Evolutionary conservation across 768 basidiomycete species (phyloP).

Genomic region (Kondoa malvinella): DNA sequence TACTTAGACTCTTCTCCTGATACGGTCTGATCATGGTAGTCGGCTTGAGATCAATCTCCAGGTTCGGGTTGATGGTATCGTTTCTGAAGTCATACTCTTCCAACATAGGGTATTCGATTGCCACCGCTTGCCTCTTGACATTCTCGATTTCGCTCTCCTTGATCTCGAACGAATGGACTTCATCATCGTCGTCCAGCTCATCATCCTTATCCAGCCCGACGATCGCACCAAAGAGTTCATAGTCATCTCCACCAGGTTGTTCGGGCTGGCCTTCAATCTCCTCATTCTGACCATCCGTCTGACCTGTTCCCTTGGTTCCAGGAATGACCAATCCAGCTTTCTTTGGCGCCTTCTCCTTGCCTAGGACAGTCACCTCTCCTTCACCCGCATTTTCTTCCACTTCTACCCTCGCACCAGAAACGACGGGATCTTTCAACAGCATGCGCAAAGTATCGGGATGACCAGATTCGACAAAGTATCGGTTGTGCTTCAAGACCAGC

Average conservation of each 20-base stretch:
- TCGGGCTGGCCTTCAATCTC: slow-evolving; percentile 8
- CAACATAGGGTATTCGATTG: slow-evolving; percentile 90
- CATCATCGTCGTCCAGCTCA: slow-evolving; percentile 92
- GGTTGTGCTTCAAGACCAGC: slow-evolving; percentile 92
- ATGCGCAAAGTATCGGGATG: slow-evolving; percentile 83
- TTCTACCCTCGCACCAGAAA: slow-evolving; percentile 61
- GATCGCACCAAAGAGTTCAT: slow-evolving; percentile 83
- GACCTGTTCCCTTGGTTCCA: slow-evolving; percentile 49
- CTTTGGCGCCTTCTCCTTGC: slow-evolving; percentile 63
- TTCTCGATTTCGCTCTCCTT: slow-evolving; percentile 85
- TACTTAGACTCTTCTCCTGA: slow-evolving; percentile 93
- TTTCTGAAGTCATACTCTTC: slow-evolving; percentile 99
- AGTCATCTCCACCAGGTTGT: slow-evolving; percentile 36
- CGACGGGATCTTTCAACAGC: slow-evolving; percentile 67
- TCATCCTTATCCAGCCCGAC: slow-evolving; percentile 77
- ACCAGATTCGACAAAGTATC: slow-evolving; percentile 87
- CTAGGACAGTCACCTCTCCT: slow-evolving; percentile 34
- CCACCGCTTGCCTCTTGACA: slow-evolving; percentile 90
- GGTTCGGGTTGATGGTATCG: slow-evolving; percentile 84
- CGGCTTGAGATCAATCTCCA: slow-evolving; percentile 97
- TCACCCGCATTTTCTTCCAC: background rate
- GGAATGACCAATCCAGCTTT: slow-evolving; percentile 71
- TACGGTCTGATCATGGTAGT: slow-evolving; percentile 94
- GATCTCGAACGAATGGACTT: slow-evolving; percentile 93
- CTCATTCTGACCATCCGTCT: slow-evolving; percentile 23